phyloP scores from a whole-genome alignment of 2,329 filamentous ascomycete genomes.

The Claviceps paspali region DNA sequence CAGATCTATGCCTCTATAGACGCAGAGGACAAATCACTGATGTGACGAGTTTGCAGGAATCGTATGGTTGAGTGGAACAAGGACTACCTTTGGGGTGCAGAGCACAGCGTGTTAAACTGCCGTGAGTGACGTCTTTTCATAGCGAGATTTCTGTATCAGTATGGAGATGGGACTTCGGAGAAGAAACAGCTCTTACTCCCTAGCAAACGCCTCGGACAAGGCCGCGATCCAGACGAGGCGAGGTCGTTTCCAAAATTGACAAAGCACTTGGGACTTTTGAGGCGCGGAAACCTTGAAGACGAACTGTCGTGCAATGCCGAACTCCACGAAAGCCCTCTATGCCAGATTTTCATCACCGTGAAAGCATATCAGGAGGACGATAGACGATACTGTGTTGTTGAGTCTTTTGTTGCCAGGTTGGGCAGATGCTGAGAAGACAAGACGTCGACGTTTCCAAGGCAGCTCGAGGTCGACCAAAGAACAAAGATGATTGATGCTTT shows the following conservation, averaged over 20 bases:
- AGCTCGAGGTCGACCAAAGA: no score
- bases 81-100: background rate
- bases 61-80: background rate
- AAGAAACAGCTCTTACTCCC: background rate
- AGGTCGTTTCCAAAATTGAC: background rate
- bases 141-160: background rate
- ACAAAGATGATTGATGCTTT: background rate
- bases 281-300: background rate
- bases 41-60: background rate
- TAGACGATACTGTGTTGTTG: conserved; percentile 1
- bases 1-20: background rate
- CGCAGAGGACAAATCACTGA: background rate
- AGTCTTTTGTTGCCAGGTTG: background rate
- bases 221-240: background rate
- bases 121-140: background rate
- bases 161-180: background rate
- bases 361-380: background rate
- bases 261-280: background rate
- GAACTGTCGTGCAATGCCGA: background rate
- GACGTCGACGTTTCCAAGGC: background rate
- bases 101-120: background rate
- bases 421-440: background rate
- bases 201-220: background rate
- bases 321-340: background rate
- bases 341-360: background rate